A percentile compares a stretch with the other conserved stretches of the same genome.
Evolutionary conservation across 1,139 yeast species (phyloP).

Genomic region (Sugiyamaella castrensis): DNA sequence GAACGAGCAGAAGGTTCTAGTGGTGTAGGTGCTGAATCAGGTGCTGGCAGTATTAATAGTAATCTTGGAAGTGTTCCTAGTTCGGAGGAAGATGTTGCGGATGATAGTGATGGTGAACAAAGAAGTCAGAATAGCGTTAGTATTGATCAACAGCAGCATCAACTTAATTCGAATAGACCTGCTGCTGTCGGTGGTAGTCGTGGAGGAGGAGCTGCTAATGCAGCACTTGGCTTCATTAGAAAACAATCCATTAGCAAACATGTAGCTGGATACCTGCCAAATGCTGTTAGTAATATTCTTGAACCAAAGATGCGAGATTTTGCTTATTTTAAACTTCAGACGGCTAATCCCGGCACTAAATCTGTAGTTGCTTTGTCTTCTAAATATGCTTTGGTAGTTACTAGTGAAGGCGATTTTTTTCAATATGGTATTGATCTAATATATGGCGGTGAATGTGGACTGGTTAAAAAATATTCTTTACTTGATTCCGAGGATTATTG

Average conservation of each 20-base stretch:
- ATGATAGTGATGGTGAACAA: conserved; percentile 7
- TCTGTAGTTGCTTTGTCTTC: conserved; percentile 46
- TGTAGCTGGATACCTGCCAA: conserved; percentile 84
- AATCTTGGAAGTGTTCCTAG: neutral
- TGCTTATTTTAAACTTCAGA: conserved; percentile 86
- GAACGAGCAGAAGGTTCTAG: neutral
- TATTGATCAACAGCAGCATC: neutral
- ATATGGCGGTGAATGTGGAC: conserved; percentile 89
- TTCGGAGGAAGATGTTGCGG: neutral
- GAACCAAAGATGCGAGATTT: conserved; percentile 87
- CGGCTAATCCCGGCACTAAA: conserved; percentile 40
- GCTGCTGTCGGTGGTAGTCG: neutral
- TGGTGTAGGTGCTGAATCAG: neutral
- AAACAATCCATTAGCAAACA: conserved; percentile 49
- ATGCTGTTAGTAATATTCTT: conserved; percentile 76
- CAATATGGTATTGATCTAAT: conserved; percentile 85
- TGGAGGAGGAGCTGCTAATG: neutral
- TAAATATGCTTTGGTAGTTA: conserved; percentile 72
- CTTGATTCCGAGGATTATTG: conserved; percentile 24
- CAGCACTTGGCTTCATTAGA: conserved; percentile 10
- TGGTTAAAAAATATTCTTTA: conserved; percentile 63
- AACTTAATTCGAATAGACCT: no score
- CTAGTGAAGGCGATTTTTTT: conserved; percentile 83
- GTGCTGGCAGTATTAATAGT: neutral
- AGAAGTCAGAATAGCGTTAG: neutral